These are phyloP conservation scores for Metschnikowia aberdeeniae DNA, from an alignment of 805 yeast species.

Conservation along the genomic window DNA sequence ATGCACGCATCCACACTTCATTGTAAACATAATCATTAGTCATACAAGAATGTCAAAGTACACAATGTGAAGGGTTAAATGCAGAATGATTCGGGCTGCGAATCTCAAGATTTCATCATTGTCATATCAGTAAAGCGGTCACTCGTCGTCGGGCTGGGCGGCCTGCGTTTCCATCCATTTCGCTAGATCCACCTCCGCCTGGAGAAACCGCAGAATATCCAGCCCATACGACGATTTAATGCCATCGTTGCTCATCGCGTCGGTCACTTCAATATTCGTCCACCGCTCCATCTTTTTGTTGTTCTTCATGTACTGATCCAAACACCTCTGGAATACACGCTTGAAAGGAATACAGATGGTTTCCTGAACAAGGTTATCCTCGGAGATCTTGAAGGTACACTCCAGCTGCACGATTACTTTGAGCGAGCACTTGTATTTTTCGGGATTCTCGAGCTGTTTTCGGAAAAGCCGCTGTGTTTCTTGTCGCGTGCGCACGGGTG, in stretches of 20 bases:
- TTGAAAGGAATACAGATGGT: slow-evolving; percentile 43
- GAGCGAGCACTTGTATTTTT: slow-evolving; percentile 30
- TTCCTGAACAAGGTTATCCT: slow-evolving; percentile 24
- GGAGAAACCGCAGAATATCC: slow-evolving; percentile 32
- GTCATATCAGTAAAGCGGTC: background rate
- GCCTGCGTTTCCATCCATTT: slow-evolving; percentile 25
- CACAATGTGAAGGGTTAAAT: no score
- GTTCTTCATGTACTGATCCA: slow-evolving; percentile 20
- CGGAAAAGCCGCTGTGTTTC: slow-evolving; percentile 27
- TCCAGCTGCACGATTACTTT: slow-evolving; percentile 38
- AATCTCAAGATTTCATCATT: background rate
- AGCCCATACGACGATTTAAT: slow-evolving; percentile 18
- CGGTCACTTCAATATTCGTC: slow-evolving; percentile 39
- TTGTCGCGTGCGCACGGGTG: slow-evolving; percentile 32
- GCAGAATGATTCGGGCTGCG: no score
- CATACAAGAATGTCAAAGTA: background rate
- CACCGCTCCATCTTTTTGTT: slow-evolving; percentile 28
- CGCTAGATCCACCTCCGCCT: slow-evolving; percentile 36
- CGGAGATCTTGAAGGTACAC: slow-evolving; percentile 35
- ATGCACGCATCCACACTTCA: background rate
- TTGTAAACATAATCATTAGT: background rate
- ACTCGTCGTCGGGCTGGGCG: background rate
- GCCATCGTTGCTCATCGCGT: slow-evolving; percentile 29
- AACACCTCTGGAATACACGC: slow-evolving; percentile 38
- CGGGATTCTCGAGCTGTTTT: slow-evolving; percentile 27